Evolutionary conservation across 164 flowering plant genomes (phyloP), one percentile per base, ranked within the genome.

Genomic region (Tinospora cordifolia): DNA sequence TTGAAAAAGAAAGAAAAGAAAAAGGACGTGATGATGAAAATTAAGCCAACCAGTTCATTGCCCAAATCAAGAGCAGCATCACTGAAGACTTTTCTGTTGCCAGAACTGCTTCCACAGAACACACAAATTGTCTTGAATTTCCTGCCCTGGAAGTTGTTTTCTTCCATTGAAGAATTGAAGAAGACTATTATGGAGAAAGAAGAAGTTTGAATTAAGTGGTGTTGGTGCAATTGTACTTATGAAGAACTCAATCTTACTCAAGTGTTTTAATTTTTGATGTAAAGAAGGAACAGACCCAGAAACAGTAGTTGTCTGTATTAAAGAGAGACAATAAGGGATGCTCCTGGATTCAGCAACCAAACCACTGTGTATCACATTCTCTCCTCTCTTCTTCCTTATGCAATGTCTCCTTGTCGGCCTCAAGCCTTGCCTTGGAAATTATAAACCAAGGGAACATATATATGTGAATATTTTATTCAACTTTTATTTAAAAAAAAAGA

Each of bases 21-120:
- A 25, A 65, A 6, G 26, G 11, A 19, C 6, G 27, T 15, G 67
- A n/a, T 25, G 34, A 67, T 30, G 54, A 47, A 47, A 47, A 47
- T 10, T 47, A 40, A 39, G 72, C 69, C 22, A 47, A 76, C 82
- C 67, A 79, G 79, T 72, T 79, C 79, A 65, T 71, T 71, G 36
- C 74, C 77, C 78, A 77, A 69, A 10, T 66, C 74, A 79, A 72
- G 49, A 69, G 75, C 77, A 69, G 79, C 79, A 68, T 74, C 74
- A 59, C 79, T 74, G 75, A 75, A 79, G 41, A 75, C 76, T 46
- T 70, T 58, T 54, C 73, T 76, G 65, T 72, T 69, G 26, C 77
- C 76, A 51, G 75, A 75, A n/a, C 71, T 68, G 70, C 81, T 78
- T 8, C 81, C 81, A 72, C 81, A 78, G 71, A 78, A 78, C 3